Evolutionary conservation across 768 basidiomycete species (phyloP).

Genomic region (Butyriboletus loyo): DNA sequence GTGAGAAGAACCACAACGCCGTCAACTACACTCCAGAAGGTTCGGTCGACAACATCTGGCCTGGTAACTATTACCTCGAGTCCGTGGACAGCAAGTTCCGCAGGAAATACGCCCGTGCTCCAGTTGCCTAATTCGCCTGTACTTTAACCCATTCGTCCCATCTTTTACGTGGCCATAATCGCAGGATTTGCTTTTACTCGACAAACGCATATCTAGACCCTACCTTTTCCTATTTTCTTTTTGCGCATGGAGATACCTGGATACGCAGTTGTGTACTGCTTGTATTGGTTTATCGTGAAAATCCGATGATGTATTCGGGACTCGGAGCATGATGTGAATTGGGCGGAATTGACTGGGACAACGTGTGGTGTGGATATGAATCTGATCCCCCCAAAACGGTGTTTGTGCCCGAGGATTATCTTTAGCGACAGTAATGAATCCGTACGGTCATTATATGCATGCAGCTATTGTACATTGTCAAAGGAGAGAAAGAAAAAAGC

Average conservation of each 20-base stretch:
- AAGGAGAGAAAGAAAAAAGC: neutral
- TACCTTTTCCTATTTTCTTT: neutral
- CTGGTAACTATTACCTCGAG: conserved; percentile 90
- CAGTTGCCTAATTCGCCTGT: conserved; percentile 23
- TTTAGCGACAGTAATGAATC: neutral
- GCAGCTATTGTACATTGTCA: conserved; percentile 2
- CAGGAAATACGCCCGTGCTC: conserved; percentile 70
- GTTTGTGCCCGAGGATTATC: neutral
- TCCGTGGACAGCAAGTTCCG: conserved; percentile 88
- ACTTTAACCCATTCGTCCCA: neutral
- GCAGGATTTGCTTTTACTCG: neutral
- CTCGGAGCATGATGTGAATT: neutral
- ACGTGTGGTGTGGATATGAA: neutral
- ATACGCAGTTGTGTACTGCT: conserved; percentile 1
- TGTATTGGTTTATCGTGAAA: conserved; percentile 9
- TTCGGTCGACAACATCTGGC: conserved; percentile 89
- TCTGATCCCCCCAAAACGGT: neutral
- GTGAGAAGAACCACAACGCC: conserved; percentile 95
- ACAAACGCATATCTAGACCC: conserved; percentile 10
- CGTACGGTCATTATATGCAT: neutral
- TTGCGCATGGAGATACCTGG: conserved; percentile 7
- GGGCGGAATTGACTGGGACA: neutral
- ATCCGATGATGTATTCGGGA: conserved; percentile 1
- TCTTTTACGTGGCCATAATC: neutral
- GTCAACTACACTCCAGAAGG: conserved; percentile 82